phyloP scores from a whole-genome alignment of 1,139 yeast species.

The Pichia cactophila region DNA sequence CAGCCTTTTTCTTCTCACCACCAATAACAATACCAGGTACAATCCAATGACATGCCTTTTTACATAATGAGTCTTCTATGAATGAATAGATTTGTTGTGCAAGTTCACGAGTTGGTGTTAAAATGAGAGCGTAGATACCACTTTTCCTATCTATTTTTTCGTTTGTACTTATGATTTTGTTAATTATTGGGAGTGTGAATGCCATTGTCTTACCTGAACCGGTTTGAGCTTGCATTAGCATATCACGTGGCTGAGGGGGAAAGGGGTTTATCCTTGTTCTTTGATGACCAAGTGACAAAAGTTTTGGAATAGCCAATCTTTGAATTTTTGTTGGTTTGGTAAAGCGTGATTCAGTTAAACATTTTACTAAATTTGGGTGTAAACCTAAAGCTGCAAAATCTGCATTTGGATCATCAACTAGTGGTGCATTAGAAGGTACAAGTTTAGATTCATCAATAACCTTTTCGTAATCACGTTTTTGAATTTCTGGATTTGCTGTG shows the following conservation, averaged over 20 bases:
- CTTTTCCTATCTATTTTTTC: slow-evolving; percentile 53
- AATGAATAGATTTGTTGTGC: slow-evolving; percentile 89
- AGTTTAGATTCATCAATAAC: slow-evolving; percentile 29
- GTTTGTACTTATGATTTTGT: slow-evolving; percentile 51
- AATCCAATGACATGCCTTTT: slow-evolving; percentile 63
- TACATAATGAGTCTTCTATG: slow-evolving; percentile 50
- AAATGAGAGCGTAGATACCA: slow-evolving; percentile 80
- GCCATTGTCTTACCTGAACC: slow-evolving; percentile 94
- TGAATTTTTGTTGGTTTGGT: slow-evolving; percentile 81
- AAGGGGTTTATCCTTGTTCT: slow-evolving; percentile 29
- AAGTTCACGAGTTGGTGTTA: slow-evolving; percentile 91
- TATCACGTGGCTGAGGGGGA: slow-evolving; percentile 37
- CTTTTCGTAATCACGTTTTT: slow-evolving; percentile 26
- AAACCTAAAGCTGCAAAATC: slow-evolving; percentile 65
- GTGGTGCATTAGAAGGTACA: slow-evolving; percentile 82
- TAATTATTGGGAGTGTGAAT: slow-evolving; percentile 75
- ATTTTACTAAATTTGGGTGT: slow-evolving; percentile 43
- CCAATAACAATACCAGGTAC: slow-evolving; percentile 94
- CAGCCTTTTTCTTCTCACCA: slow-evolving; percentile 89
- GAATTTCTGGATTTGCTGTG: slow-evolving; percentile 56
- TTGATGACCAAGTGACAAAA: slow-evolving; percentile 30
- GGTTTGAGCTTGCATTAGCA: slow-evolving; percentile 88
- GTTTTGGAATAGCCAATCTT: slow-evolving; percentile 67
- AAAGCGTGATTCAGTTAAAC: slow-evolving; percentile 55
- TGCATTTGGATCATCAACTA: slow-evolving; percentile 51